Evolutionary conservation across 768 basidiomycete species (phyloP).

Genomic region (Pleurotus citrinopileatus): DNA sequence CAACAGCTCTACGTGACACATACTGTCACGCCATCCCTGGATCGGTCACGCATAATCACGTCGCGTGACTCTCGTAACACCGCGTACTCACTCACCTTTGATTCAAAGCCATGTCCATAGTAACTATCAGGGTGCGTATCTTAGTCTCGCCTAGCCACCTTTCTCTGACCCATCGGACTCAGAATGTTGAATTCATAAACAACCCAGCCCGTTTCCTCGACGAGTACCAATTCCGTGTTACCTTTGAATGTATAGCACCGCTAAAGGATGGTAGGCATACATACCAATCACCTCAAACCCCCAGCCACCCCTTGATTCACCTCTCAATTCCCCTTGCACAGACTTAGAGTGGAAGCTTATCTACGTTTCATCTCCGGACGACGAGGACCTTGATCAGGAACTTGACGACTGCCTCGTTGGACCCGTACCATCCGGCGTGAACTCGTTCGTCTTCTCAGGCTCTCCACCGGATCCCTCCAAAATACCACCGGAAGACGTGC

Average conservation of each 20-base stretch:
- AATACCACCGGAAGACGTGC: constrained; percentile 86
- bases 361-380: constrained; percentile 91
- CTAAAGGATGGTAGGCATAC: constrained; percentile 73
- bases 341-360: constrained; percentile 99
- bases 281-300: background rate
- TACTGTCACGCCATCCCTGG: background rate
- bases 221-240: constrained; percentile 89
- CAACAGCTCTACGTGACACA: too few relatives aligned
- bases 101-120: constrained; percentile 52
- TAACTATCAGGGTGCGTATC: constrained; percentile 59
- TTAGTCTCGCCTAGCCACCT: background rate
- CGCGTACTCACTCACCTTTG: background rate
- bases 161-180: background rate
- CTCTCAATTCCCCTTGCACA: constrained; percentile 33
- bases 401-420: constrained; percentile 97
- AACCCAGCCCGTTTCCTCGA: constrained; percentile 93
- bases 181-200: constrained; percentile 90
- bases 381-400: constrained; percentile 93
- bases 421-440: constrained; percentile 94
- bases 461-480: constrained; percentile 77
- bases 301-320: background rate
- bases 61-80: background rate
- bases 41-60: background rate
- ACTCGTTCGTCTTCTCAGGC: constrained; percentile 96
- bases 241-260: constrained; percentile 93